Evolutionary conservation across 257 asterid genomes (phyloP).

Genomic region (Perilla frutescens): DNA sequence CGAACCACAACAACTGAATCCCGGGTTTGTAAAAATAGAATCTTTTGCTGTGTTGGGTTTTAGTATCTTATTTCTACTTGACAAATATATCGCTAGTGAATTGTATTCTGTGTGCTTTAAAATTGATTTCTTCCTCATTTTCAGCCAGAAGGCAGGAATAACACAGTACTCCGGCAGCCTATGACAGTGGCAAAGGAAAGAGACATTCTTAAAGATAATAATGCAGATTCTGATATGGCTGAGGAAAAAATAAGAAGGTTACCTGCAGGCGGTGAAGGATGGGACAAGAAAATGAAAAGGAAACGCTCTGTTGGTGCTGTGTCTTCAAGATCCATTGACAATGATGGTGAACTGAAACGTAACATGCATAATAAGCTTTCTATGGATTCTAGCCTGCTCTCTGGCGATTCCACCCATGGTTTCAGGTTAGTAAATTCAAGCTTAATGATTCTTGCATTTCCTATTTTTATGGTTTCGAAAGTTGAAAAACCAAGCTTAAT

Average conservation of each 20-base stretch:
- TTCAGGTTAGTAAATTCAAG: conserved; percentile 61
- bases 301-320: conserved; percentile 94
- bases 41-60: conserved; percentile 29
- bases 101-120: neutral
- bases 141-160: conserved; percentile 83
- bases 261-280: conserved; percentile 90
- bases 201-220: conserved; percentile 65
- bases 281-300: conserved; percentile 97
- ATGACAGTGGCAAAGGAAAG: conserved; percentile 66
- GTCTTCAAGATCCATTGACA: conserved; percentile 70
- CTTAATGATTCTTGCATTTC: neutral
- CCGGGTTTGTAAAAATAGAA: conserved; percentile 71
- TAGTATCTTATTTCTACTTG: conserved; percentile 13
- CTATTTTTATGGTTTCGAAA: neutral
- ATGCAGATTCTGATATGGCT: conserved; percentile 63
- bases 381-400: conserved; percentile 66
- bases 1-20: conserved; percentile 88
- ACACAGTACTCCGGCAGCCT: conserved; percentile 68
- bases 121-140: conserved; percentile 27
- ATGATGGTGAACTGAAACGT: conserved; percentile 75
- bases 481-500: conserved; percentile 2
- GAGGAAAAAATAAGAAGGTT: conserved; percentile 84
- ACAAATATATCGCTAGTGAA: conserved; percentile 4
- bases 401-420: conserved; percentile 65
- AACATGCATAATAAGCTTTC: conserved; percentile 66